These are phyloP conservation scores for Trichopus zeylanicus DNA, from an alignment of 116 monocot genomes.

Conservation along the genomic window DNA sequence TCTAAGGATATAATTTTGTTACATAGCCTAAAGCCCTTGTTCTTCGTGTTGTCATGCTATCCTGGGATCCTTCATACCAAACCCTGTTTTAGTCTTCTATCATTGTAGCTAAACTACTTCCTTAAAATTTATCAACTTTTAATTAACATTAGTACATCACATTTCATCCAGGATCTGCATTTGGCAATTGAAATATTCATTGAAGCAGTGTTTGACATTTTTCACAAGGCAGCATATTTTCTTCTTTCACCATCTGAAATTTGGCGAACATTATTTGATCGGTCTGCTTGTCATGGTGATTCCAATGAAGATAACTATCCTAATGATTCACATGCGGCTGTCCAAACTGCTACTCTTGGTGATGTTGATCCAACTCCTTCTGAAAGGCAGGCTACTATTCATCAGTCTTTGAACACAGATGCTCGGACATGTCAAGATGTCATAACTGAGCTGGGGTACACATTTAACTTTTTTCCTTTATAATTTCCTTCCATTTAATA, in stretches of 20 bases:
- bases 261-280: conserved; percentile 32
- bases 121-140: background rate
- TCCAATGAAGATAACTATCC: conserved; percentile 7
- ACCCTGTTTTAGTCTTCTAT: too few relatives aligned
- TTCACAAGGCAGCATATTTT: conserved; percentile 79
- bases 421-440: conserved; percentile 93
- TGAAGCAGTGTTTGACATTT: conserved; percentile 71
- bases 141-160: background rate
- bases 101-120: too few relatives aligned
- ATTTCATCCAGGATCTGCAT: conserved; percentile 78
- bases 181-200: conserved; percentile 88
- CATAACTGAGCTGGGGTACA: conserved; percentile 91
- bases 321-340: conserved; percentile 24
- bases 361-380: conserved; percentile 61
- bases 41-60: too few relatives aligned
- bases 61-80: too few relatives aligned
- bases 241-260: conserved; percentile 76
- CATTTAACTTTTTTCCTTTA: conserved; percentile 3
- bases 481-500: background rate
- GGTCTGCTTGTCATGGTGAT: conserved; percentile 26
- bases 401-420: conserved; percentile 82
- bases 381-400: conserved; percentile 43
- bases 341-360: conserved; percentile 64
- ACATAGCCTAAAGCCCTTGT: background rate
- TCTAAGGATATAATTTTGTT: background rate